Evolutionary conservation across 805 yeast species (phyloP).

Genomic region (Komagataella pastoris): DNA sequence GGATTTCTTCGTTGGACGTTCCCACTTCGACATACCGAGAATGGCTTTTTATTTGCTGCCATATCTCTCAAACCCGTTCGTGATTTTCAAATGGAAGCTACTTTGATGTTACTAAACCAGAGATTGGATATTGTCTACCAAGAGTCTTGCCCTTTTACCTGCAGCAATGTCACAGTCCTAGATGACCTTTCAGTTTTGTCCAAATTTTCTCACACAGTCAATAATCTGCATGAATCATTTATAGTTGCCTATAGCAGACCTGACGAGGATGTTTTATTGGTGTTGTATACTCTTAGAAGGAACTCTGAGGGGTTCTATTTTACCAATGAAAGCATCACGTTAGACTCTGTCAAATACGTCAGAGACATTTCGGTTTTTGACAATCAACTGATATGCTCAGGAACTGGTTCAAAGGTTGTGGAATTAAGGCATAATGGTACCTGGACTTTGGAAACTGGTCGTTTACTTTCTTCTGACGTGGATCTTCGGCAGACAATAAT

Average conservation of each 20-base stretch:
- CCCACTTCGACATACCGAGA: background rate
- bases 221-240: background rate
- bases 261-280: background rate
- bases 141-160: background rate
- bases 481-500: background rate
- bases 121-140: background rate
- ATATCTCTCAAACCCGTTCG: background rate
- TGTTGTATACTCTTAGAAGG: background rate
- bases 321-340: background rate
- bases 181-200: background rate
- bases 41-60: background rate
- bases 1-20: background rate
- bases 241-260: background rate
- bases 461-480: background rate
- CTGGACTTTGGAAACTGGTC: background rate
- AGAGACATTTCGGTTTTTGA: background rate
- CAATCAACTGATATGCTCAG: background rate
- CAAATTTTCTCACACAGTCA: background rate
- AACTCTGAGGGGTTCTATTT: background rate
- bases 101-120: background rate
- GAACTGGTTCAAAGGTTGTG: background rate
- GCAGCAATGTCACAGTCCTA: background rate
- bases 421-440: background rate
- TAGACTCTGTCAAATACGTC: background rate
- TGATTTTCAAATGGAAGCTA: background rate